Base-by-base conservation (phyloP, 1,284 basidiomycete genomes). In the Trichosporon inkin region DNA sequence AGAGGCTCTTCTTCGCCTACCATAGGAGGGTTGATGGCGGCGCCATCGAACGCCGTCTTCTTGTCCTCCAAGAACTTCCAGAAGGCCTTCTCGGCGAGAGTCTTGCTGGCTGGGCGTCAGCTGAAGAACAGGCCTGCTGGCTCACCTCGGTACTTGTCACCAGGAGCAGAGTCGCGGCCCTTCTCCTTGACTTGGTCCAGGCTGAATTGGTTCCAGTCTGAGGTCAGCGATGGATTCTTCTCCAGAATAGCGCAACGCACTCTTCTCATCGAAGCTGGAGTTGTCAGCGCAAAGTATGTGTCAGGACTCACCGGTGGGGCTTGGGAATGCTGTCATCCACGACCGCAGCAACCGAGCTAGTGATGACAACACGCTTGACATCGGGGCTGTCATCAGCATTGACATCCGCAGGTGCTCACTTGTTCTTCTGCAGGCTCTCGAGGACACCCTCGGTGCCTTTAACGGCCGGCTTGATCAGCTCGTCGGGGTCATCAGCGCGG, bases 281-380 rank as follows among this genome's bases (percentile, higher is more conserved):
- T 8, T 17, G 56, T 56, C 20, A 35, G 20, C 44, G n/a, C 16
- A 10, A 6, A 10, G 14, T 13, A 44, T 7, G 16, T 16, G 22
- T 13, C 40, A 37, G 8, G 3, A 57, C 60, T 37, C 34, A 62
- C 53, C 17, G 55, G 16, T 64, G 58, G 6, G 60, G 58, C 3
- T 55, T 41, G 4, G 59, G 44, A 1, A 65, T 59, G 20, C 59
- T 59, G 19, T 24, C 34, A 20, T 49, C 20, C 20, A 20, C 32
- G 10, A 20, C 40, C 19, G 51, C 51, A 22, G 51, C 51, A 16
- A 53, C 51, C 1, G 51, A 53, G 37, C n/a, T 40, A 0, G 86
- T 87, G 60, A 90, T 76, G 54, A 91, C 84, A 41, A 91, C 79
- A 2, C 88, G 84, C 71, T 85, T 82, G 58, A 89, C 80, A 19